Evolutionary conservation across 768 basidiomycete species (phyloP).

Genomic region (Tulasnella sp.): DNA sequence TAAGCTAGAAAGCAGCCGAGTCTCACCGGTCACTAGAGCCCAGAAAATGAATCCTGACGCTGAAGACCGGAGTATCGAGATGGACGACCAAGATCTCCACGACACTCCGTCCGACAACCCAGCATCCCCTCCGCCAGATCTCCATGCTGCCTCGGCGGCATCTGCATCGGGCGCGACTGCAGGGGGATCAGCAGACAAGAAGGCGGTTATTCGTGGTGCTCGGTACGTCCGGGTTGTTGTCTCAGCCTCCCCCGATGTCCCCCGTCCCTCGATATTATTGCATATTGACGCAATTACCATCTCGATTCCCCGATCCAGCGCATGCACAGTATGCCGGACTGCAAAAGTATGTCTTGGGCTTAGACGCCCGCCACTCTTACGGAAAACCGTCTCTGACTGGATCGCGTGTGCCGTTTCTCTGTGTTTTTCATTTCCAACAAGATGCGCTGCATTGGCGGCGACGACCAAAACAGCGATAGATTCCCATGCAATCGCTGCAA

Average conservation of each 20-base stretch:
- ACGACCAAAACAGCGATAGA: conserved; percentile 55
- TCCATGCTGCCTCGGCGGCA: neutral
- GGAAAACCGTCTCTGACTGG: conserved; percentile 17
- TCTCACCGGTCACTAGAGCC: conserved; percentile 11
- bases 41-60: conserved; percentile 12
- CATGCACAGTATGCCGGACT: conserved; percentile 79
- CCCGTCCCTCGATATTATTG: neutral
- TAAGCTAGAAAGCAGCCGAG: neutral
- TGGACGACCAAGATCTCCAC: conserved; percentile 14
- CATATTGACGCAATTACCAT: neutral
- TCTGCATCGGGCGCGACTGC: neutral
- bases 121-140: neutral
- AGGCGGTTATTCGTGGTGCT: conserved; percentile 22
- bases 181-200: conserved; percentile 11
- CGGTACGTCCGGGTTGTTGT: conserved; percentile 15
- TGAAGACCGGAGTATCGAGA: conserved; percentile 7
- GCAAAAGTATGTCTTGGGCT: conserved; percentile 57
- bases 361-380: conserved; percentile 2
- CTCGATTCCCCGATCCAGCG: conserved; percentile 33
- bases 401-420: neutral
- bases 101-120: conserved; percentile 4
- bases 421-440: conserved; percentile 35
- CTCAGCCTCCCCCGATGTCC: neutral
- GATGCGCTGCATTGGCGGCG: conserved; percentile 92
- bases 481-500: conserved; percentile 80